Conservation (phyloP, 2,329 filamentous ascomycete genomes). For the Xylariaceae sp. region DNA sequence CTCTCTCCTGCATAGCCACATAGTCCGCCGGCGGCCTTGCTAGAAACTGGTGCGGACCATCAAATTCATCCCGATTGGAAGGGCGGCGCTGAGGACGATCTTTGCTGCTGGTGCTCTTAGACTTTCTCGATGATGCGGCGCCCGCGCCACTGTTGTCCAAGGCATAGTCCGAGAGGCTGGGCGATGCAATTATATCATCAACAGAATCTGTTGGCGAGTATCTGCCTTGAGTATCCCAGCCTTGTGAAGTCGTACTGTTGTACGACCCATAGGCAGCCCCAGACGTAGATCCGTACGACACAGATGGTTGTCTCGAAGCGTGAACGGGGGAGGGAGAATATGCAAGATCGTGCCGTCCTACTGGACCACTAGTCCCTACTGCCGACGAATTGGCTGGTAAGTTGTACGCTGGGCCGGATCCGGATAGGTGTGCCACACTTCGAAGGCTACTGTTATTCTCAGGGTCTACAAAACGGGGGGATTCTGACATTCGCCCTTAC, state of each 20-base stretch:
- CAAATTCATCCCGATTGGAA: conserved; percentile 86
- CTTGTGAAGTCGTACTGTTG: conserved; percentile 44
- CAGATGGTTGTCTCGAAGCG: conserved; percentile 46
- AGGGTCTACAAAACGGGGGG: conserved; percentile 23
- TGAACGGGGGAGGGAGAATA: conserved; percentile 46
- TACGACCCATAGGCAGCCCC: conserved; percentile 42
- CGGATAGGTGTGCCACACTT: conserved; percentile 50
- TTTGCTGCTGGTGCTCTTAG: conserved; percentile 49
- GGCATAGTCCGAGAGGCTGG: conserved; percentile 63
- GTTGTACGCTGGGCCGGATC: conserved; percentile 39
- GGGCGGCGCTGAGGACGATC: conserved; percentile 65
- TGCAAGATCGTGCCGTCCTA: conserved; percentile 44
- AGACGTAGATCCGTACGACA: conserved; percentile 39
- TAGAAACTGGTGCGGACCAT: conserved; percentile 82
- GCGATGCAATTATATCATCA: conserved; percentile 61
- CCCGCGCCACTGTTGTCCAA: conserved; percentile 52
- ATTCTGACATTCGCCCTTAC: conserved; percentile 34
- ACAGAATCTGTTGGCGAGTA: conserved; percentile 62
- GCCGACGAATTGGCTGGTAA: conserved; percentile 38
- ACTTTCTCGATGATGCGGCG: conserved; percentile 46
- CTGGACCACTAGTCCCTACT: conserved; percentile 41
- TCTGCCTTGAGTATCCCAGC: conserved; percentile 52
- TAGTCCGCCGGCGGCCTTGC: conserved; percentile 71
- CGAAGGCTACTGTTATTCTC: conserved; percentile 40
- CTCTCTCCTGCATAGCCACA: conserved; percentile 75